Evolutionary conservation across 1,284 basidiomycete genomes (phyloP), one percentile per base, ranked within the genome.

Genomic region (Leccinum proximum): DNA sequence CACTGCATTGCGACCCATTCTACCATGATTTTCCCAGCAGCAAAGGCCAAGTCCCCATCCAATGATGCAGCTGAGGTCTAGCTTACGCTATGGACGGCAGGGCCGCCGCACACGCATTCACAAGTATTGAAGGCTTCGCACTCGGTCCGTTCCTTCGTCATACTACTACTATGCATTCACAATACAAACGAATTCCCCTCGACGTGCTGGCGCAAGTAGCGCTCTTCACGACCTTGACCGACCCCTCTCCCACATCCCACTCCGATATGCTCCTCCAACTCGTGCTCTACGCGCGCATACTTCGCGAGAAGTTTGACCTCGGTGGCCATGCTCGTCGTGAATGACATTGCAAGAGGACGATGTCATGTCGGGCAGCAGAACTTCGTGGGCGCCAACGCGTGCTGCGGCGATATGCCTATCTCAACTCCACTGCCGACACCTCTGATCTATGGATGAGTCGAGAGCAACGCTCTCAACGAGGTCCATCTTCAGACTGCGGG

Each of bases 191-290:
- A 6, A 68, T 84, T 59, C 85, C 85, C 42, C 72, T 73, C 67
- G 83, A 86, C 67, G 72, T 87, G 62, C 78, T 87, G n/a, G 78
- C 79, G 40, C 74, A 84, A 65, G 79, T 87, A 26, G 84, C 83
- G 10, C 77, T 80, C 66, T 75, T 82, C 58, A 74, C 78, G 30
- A 33, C 30, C 22, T 22, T 22, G 30, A 78, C 77, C n/a, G 75
- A 79, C 9, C 73, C 75, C 9, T 74, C 76, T 5, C 69, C 75
- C 33, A 73, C 77, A 14, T 75, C 75, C 0, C 65, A 79, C 22
- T 81, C 79, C n/a, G 73, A 68, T 57, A 69, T 75, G 64, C 71
- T 87, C 66, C 70, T 79, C n/a, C 71, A 74, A 10, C 77, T 87
- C 42, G 70, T 81, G 48, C 72, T 79, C 61, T 80, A 35, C 35